Base-by-base conservation (phyloP, 176 grass and related monocot species). In the Carex littledalei region DNA sequence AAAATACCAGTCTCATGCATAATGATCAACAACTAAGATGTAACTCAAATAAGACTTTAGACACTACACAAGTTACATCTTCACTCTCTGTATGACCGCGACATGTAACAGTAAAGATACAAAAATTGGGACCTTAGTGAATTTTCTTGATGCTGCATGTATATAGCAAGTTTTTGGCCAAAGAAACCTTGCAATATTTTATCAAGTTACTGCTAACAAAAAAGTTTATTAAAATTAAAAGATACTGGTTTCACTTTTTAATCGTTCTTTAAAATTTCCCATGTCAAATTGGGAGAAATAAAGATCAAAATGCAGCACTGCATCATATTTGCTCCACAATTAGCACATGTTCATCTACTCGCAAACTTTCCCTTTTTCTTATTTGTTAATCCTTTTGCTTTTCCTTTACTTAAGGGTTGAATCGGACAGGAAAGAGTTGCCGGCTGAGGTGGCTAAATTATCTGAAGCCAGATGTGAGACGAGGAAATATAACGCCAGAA, bases 391-490 rank as follows among this genome's bases (percentile, higher is more conserved):
- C 17, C 3, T 53, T 20, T 53, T 54, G 37, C 0, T 32, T 64
- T 79, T 43, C 24, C 3, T 72, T 72, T 11, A 17, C 13, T 50
- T 61, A 87, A 97, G 94, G 92, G 41, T 85, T 97, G 87, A 94
- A 94, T 34, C 83, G 90, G 22, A 94, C 88, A 0, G 92, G 92
- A 84, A 94, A 94, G 84, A 94, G 92, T 82, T 94, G 92, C 74
- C 85, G 92, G 4, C 84, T 94, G 12, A 80, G 90, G 52, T 91
- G 92, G 92, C 92, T 94, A 34, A 94, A 94, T 86, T 94, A 94
- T 52, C 80, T 94, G 59, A 75, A 86, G 22, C 92, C 90, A 1
- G 92, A 94, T 73, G 90, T 94, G 74, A 90, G 89, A 39, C 90
- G 92, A 0, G 92, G 92, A 24, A 94, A 94, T 84, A 94, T 94